Percentiles rank a stretch among this genome's conserved stretches.
Evolutionary conservation across 129 eudicot species (phyloP).

Genomic region (Artemisia argyi): DNA sequence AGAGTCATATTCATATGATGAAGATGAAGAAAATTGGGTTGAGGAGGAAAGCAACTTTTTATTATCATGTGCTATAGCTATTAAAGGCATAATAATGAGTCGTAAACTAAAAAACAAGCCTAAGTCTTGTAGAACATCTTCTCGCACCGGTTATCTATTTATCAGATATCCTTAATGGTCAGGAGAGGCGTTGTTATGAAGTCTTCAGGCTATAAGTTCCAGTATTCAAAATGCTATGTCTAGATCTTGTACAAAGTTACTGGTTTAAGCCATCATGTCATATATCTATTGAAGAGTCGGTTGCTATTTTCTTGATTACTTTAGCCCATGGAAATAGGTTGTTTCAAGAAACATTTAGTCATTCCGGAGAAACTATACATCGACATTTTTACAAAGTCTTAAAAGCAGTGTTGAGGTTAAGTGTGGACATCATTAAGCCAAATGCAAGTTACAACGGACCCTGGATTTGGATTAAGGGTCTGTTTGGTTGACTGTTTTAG

Average conservation of each 20-base stretch:
- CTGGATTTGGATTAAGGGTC: too few species aligned
- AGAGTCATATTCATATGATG: background rate
- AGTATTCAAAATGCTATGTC: background rate
- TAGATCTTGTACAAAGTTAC: background rate
- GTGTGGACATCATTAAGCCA: background rate
- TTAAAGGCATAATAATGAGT: background rate
- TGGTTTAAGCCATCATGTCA: background rate
- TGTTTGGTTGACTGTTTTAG: too few species aligned
- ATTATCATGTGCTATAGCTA: background rate
- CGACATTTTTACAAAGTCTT: background rate
- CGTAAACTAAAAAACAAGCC: background rate
- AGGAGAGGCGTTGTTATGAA: background rate
- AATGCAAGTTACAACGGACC: background rate
- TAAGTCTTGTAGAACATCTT: background rate
- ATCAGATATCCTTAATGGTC: background rate
- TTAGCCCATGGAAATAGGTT: constrained; percentile 1
- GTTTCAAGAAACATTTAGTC: background rate
- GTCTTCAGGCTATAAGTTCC: background rate
- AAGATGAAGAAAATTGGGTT: background rate
- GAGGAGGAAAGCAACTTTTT: background rate
- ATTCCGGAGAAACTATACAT: background rate
- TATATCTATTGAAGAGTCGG: background rate
- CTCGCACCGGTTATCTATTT: background rate
- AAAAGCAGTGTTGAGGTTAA: background rate
- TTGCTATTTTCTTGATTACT: background rate